Base-by-base conservation (phyloP, 129 eudicot species). In the Artemisia annua region DNA sequence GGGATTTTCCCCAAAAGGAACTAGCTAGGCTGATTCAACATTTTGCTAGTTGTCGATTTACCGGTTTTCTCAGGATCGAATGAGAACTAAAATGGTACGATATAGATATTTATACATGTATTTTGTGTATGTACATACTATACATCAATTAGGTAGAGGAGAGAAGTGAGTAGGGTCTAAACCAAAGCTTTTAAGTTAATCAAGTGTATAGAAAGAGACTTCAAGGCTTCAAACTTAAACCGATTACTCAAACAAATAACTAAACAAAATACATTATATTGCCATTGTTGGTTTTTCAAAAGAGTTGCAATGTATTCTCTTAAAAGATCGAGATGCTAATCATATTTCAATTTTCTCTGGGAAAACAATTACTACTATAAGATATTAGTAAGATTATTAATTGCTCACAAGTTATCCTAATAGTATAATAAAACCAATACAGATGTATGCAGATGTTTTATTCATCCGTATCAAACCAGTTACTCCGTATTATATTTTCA, bases 111-210 rank as follows among this genome's bases (percentile, higher is more conserved):
- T 32, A 49, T 50, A 74, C 44, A 74, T 35, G 12, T 24, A 52
- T 39, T 50, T n/a, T 59, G 17, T 74, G 32, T 66, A 76, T 73
- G 70, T 20, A 65, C 39, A 30, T 19, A 26, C 30, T 26, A 26
- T 26, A 26, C 30, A 67, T 24, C 46, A 44, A 70, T 78, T 63
- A 53, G 70, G 63, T 78, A 32, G 52, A 62, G 55, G 13, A 76
- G 71, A 62, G 72, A 78, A 78, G 72, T 48, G 54, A 52, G 66
- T 14, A 70, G 66, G 65, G 58, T 72, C 79, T 66, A 78, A 39
- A 67, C 72, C 68, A 82, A 77, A 80, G 74, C 85, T 74, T 84
- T 49, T 50, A 80, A 76, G 88, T 81, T 80, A 84, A 84, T 18
- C 68, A 48, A 16, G 11, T 39, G 48, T 52, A 16, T 75, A 59